These are phyloP conservation scores for Chytridium lagenaria DNA, from an alignment of 371 early-diverging fungal genomes.

Conservation along the genomic window DNA sequence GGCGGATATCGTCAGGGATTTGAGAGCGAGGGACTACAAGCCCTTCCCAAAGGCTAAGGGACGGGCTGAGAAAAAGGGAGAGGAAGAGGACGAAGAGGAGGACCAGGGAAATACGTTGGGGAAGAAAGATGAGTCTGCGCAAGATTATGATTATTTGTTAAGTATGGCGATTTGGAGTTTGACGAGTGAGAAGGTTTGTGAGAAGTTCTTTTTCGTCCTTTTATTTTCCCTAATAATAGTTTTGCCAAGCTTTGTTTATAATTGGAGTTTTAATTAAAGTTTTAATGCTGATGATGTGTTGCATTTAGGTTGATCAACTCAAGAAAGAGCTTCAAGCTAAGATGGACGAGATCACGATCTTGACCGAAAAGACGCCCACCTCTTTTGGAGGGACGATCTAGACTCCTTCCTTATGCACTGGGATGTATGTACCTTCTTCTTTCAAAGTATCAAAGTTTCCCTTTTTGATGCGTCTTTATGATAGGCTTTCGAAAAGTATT, in stretches of 20 bases:
- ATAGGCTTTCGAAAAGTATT: conserved; percentile 34
- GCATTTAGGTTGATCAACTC: conserved; percentile 75
- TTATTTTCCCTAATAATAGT: no score
- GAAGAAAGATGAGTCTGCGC: neutral
- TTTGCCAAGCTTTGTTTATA: no score
- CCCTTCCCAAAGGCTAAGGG: conserved; percentile 65
- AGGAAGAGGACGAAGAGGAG: conserved; percentile 55
- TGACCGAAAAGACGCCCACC: conserved; percentile 73
- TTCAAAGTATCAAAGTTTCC: neutral
- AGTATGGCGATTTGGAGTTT: conserved; percentile 92
- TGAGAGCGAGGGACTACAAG: conserved; percentile 75
- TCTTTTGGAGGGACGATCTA: conserved; percentile 95
- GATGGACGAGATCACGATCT: conserved; percentile 70
- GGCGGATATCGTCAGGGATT: conserved; percentile 78
- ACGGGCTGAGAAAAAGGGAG: conserved; percentile 34
- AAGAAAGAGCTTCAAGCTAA: conserved; percentile 75
- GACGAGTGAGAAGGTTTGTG: conserved; percentile 83
- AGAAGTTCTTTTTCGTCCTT: neutral
- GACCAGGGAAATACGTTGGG: conserved; percentile 14
- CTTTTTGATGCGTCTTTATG: no score
- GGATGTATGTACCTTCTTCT: conserved; percentile 68
- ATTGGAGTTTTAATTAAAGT: no score
- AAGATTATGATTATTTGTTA: conserved; percentile 95
- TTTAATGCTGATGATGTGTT: no score
- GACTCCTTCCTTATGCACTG: conserved; percentile 77